Base-by-base conservation (phyloP, 1,284 basidiomycete genomes). In the Kalmanozyma brasiliensis region DNA sequence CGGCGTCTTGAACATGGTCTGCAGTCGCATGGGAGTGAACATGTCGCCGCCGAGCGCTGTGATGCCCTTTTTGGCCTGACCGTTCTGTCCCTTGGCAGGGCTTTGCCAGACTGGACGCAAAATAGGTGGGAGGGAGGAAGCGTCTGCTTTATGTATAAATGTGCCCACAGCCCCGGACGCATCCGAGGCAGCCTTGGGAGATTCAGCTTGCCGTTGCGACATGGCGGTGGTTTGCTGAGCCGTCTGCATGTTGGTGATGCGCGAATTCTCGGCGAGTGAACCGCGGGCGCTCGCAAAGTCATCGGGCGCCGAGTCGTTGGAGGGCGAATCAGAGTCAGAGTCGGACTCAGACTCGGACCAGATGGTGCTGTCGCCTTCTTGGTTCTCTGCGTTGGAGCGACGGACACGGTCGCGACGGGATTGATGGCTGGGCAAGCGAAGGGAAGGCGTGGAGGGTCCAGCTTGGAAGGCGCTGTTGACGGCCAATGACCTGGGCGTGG, bases 1-100 rank as follows among this genome's bases (percentile, higher is more conserved):
- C 4, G 76, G 74, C 13, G 74, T 70, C 35, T 72, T 68, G 52
- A 77, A 81, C 71, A 81, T 78, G 42, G 70, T 65, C 52, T 81
- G 76, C 4, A 81, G 67, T 37, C 71, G 72, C 56, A 77, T 73
- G 0, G 77, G 77, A 2, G 76, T 76, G 30, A 81, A 81, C 63
- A 81, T 77, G 52, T 81, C 77, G 22, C 77, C 76, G 8, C 77
- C 77, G 14, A 76, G 62, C 17, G 51, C 69, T 7, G 48, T n/a
- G 17, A 75, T 43, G 19, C 36, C 71, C 19, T 62, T 64, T 2
- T 45, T 19, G 7, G 61, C 57, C 24, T 33, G 51, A 10, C 37
- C 62, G 4, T 48, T 53, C 34, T 49, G 63, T 6, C 53, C 63
- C 49, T 66, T 66, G 17, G 51, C 59, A 5, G 68, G 68, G 38